Evolutionary conservation across 306 rosid genomes (phyloP).

Genomic region (Fragaria iinumae): DNA sequence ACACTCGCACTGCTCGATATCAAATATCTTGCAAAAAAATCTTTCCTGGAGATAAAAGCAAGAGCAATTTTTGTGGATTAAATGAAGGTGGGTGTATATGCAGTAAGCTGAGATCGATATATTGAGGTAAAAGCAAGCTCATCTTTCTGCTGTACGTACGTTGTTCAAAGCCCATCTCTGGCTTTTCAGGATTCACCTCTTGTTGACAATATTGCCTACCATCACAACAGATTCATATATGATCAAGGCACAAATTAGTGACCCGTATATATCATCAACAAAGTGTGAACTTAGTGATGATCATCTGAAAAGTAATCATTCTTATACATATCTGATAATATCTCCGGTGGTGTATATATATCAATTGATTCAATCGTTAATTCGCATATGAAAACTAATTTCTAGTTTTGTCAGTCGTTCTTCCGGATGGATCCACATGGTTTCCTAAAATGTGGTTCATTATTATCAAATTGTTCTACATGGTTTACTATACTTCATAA

Average conservation of each 20-base stretch:
- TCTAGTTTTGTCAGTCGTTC: not conserved
- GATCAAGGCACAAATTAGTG: not conserved
- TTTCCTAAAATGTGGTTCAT: too few relatives aligned
- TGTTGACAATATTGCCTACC: not conserved
- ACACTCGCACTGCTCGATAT: conserved; percentile 43
- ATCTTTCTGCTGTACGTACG: not conserved
- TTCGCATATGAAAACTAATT: not conserved
- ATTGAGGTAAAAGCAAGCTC: not conserved
- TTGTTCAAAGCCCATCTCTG: not conserved
- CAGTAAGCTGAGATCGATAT: not conserved
- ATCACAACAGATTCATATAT: not conserved
- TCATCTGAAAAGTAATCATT: not conserved
- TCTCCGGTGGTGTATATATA: not conserved
- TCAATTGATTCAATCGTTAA: not conserved
- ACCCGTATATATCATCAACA: not conserved
- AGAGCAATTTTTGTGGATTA: not conserved
- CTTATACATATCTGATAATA: not conserved
- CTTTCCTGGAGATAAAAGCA: not conserved
- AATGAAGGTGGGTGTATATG: not conserved
- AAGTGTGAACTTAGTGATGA: not conserved
- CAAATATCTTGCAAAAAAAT: not conserved
- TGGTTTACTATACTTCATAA: too few relatives aligned
- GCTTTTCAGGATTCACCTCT: conserved; percentile 29
- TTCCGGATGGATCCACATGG: too few relatives aligned
- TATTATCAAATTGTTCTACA: too few relatives aligned